Evolutionary conservation across 1,284 basidiomycete species (phyloP), one percentile per base, ranked within the genome.

Genomic region (Cutaneotrichosporon dermatis): DNA sequence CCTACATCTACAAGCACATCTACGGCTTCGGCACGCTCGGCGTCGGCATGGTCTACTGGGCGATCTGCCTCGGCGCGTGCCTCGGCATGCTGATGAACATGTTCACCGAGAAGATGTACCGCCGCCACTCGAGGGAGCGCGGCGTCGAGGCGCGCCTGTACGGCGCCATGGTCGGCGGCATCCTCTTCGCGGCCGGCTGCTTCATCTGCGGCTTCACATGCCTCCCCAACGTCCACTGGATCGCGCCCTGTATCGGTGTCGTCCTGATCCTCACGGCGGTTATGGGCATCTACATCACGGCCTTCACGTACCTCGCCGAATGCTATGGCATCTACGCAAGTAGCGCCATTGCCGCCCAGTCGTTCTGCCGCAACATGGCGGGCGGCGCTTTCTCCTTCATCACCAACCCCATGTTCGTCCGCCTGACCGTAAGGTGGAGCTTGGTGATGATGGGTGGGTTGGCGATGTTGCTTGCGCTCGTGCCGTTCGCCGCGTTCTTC

Each of bases 131-230:
- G 15, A 73, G 76, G 1, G 80, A 68, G 12, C 76, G 81, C 46
- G 88, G 88, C 0, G 85, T 88, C 0, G 89, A 91, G 75, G 89
- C 89, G 0, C 82, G 89, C 9, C 75, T 92, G 25, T 89, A 87
- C 63, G 76, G 79, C 15, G 84, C 87, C 3, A 86, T 87, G 74
- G 72, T 82, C 8, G 88, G 86, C 0, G 87, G 83, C 0, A 60
- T 89, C 13, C 66, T 85, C 6, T 81, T 89, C 56, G 85, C 87
- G 0, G 69, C 80, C 1, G 84, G 84, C 7, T 86, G 88, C 80
- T 84, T 87, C 74, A 68, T 78, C 51, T 78, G 71, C 55, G 77
- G 73, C 8, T 77, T 76, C 63, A 76, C 76, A 9, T 65, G 69
- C 51, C 51, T 69, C 12, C 57, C 66, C 2, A 53, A 25, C 7